Base-by-base conservation (phyloP, 371 early-diverging fungal genomes). In the Rhizopus arrhizus region DNA sequence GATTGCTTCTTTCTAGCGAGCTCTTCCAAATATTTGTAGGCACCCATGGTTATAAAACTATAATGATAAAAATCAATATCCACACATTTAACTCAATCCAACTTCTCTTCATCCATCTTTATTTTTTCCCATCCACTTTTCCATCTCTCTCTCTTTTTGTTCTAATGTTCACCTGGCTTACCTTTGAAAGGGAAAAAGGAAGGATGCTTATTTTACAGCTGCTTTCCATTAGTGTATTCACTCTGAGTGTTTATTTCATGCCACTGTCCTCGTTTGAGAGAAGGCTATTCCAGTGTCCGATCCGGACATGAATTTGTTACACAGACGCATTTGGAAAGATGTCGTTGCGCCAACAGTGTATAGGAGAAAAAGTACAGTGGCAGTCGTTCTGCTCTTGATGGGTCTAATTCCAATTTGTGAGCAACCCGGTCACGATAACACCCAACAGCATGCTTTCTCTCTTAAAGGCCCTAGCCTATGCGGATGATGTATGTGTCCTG, bases 1-100 rank as follows among this genome's bases (percentile, higher is more conserved):
- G 91, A 91, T 87, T 99, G 97, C 88, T 97, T 98, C 91, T 96
- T 93, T 86, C 93, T 95, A 80, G 91, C 89, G 69, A 98, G 89
- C 84, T 95, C 96, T 85, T 94, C 94, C 69, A 98, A 84, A 81
- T 97, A 97, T 82, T 95, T 91, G 84, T 92, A 90, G 63, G 94
- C 93, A 76, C 40, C 40, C 40, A 40, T 40, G 40, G 40, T 40
- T 40, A 12, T 40, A 10, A 10, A 40, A 40, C 22, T 22, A 2
- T 22, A 22, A 22, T 22, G 22, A 22, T 22, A 22, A 22, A 22
- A 22, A 22, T 22, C 22, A 40, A 7, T 40, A 12, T 40, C 40
- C 8, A 40, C 8, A 10, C 8, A 40, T 40, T 10, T 40, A 40
- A 40, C 12, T 40, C 12, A 40, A 40, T 40, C 40, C 8, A 40